Conservation (phyloP, 2,329 filamentous ascomycete genomes). For the Fusarium domesticum region DNA sequence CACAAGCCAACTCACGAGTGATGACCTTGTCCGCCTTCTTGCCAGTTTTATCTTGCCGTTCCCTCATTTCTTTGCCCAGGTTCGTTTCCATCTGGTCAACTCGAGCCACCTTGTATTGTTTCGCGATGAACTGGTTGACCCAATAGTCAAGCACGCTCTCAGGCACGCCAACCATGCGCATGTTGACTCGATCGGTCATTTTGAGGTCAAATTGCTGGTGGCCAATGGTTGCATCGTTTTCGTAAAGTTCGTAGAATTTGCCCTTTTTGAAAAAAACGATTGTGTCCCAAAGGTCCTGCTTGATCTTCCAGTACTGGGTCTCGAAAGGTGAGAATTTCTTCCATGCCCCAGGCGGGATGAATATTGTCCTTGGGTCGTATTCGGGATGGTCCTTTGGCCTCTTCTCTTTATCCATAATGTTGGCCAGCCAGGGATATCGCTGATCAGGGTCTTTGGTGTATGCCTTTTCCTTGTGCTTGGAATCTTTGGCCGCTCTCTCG, state of each 20-base stretch:
- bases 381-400: constrained; percentile 77
- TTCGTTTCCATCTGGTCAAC: constrained; percentile 98
- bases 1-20: constrained; percentile 81
- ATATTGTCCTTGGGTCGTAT: constrained; percentile 88
- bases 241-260: constrained; percentile 98
- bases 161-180: constrained; percentile 98
- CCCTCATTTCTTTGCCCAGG: constrained; percentile 97
- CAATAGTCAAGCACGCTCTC: constrained; percentile 94
- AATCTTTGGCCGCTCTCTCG: constrained; percentile 28
- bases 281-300: constrained; percentile 95
- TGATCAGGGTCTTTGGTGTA: constrained; percentile 79
- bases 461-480: constrained; percentile 61
- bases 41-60: constrained; percentile 63
- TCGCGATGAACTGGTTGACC: constrained; percentile 98
- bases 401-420: constrained; percentile 78
- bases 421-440: constrained; percentile 86
- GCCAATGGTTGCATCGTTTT: constrained; percentile 94
- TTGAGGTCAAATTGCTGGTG: constrained; percentile 97
- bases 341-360: constrained; percentile 79
- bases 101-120: constrained; percentile 93
- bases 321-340: constrained; percentile 87
- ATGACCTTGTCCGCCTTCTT: constrained; percentile 93
- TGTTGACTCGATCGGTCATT: constrained; percentile 96
- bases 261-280: constrained; percentile 99
- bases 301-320: constrained; percentile 99